These are phyloP conservation scores for Dictyostelium citrinum DNA, from an alignment of 78 protist genomes.

Conservation along the genomic window DNA sequence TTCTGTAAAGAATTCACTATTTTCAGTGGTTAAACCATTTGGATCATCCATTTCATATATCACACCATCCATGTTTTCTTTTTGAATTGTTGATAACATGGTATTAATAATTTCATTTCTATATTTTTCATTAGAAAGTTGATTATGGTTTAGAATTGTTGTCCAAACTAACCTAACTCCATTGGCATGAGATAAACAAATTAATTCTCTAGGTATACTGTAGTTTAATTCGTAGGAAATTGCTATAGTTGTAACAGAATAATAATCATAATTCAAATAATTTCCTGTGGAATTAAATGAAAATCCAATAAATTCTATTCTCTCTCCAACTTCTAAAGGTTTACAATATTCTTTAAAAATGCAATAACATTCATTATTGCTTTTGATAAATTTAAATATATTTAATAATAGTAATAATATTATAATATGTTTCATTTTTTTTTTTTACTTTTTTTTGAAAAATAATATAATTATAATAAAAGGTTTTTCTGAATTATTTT, in stretches of 20 bases:
- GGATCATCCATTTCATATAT: background rate
- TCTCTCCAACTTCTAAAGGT: background rate
- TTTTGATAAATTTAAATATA: background rate
- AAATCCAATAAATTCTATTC: conserved; percentile 1
- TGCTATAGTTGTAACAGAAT: background rate
- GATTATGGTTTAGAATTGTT: background rate
- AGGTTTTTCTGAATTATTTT: too few relatives aligned
- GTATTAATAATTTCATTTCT: background rate
- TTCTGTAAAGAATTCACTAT: background rate
- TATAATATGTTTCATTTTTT: background rate
- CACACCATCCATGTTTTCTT: background rate
- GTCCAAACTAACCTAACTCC: background rate
- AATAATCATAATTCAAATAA: background rate
- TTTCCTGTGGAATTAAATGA: background rate
- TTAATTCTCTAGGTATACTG: background rate
- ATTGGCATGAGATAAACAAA: background rate
- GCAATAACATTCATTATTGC: background rate
- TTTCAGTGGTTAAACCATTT: background rate
- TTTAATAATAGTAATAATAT: background rate
- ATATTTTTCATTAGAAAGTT: background rate
- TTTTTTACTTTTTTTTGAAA: too few relatives aligned
- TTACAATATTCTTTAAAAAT: background rate
- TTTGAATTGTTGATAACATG: background rate
- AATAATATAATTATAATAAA: too few relatives aligned
- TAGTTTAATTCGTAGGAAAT: background rate